These are phyloP conservation scores for Phytophthora pini DNA, from an alignment of 352 stramenopile genomes.

Conservation along the genomic window DNA sequence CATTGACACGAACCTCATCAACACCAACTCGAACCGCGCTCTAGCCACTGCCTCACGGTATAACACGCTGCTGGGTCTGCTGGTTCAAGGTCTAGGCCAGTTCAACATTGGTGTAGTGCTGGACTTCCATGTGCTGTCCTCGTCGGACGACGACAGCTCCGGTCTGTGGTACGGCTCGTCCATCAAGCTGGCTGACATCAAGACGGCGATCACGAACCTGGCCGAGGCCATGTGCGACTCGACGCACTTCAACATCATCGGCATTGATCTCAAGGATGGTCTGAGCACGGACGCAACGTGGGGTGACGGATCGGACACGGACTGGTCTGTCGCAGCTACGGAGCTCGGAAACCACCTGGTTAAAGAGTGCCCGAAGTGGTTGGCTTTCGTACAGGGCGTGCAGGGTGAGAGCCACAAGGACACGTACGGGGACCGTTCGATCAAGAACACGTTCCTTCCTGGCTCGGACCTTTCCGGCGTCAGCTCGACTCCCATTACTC, in stretches of 20 bases:
- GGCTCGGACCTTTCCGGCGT: constrained; percentile 74
- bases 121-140: constrained; percentile 80
- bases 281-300: constrained; percentile 70
- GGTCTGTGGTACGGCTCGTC: constrained; percentile 80
- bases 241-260: constrained; percentile 89
- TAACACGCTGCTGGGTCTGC: constrained; percentile 62
- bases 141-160: constrained; percentile 47
- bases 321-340: constrained; percentile 76
- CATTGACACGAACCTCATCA: constrained; percentile 70
- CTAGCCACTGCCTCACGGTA: constrained; percentile 67
- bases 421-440: constrained; percentile 50
- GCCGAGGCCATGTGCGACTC: constrained; percentile 73
- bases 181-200: constrained; percentile 77
- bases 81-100: constrained; percentile 76
- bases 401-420: constrained; percentile 77
- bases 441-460: constrained; percentile 76
- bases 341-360: constrained; percentile 73
- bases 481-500: constrained; percentile 52
- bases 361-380: constrained; percentile 73
- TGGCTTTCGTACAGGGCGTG: constrained; percentile 79
- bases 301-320: constrained; percentile 79
- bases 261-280: constrained; percentile 84
- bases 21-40: constrained; percentile 87
- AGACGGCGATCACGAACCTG: constrained; percentile 80
- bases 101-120: constrained; percentile 83